Evolutionary conservation across 2,329 filamentous ascomycete species (phyloP).

Genomic region (Fusarium austroafricanum): DNA sequence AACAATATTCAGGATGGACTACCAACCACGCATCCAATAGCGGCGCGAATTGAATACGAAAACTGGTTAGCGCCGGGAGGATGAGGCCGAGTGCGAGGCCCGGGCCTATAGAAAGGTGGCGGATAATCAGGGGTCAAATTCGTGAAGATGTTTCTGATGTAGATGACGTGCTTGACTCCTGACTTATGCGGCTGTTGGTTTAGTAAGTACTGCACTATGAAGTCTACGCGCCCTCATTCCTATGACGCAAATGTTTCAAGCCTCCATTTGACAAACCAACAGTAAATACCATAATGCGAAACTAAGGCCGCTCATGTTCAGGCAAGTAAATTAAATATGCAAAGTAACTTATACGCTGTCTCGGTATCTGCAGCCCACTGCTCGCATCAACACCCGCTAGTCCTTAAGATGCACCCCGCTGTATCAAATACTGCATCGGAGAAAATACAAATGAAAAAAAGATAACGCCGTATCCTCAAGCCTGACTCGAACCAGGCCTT

Average conservation of each 20-base stretch:
- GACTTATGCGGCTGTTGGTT: neutral
- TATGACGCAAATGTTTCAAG: neutral
- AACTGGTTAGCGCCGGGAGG: conserved; percentile 30
- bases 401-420: conserved; percentile 37
- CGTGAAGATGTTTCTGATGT: neutral
- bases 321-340: conserved; percentile 41
- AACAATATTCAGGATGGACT: neutral
- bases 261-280: neutral
- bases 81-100: conserved; percentile 30
- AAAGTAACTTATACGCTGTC: conserved; percentile 35
- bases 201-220: too few species aligned
- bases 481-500: conserved; percentile 32
- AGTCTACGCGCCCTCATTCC: conserved; percentile 8
- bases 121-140: neutral
- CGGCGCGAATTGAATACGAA: conserved; percentile 31
- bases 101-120: neutral
- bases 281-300: neutral
- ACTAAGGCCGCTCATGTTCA: conserved; percentile 23
- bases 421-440: conserved; percentile 33
- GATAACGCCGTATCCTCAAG: conserved; percentile 41
- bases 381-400: conserved; percentile 36
- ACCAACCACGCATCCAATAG: conserved; percentile 4
- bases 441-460: conserved; percentile 20
- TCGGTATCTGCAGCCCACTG: conserved; percentile 43
- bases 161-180: conserved; percentile 15